Conservation (phyloP, 352 stramenopile genomes). For the Elongisporangium anandrum region DNA sequence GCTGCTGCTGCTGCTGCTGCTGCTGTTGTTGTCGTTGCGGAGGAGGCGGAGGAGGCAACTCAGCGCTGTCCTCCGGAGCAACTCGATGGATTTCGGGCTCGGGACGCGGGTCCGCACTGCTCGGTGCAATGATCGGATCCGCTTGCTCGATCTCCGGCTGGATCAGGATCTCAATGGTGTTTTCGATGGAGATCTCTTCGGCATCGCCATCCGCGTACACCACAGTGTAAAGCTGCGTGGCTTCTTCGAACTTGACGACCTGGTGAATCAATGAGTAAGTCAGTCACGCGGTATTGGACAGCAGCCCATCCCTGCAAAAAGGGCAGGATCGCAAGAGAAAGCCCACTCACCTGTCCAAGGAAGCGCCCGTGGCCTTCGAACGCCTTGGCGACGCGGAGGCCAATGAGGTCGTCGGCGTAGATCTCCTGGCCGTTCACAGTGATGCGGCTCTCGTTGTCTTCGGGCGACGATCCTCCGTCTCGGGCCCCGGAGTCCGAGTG, state of each 20-base stretch:
- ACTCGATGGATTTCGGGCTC: background rate
- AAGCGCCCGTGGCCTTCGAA: slow-evolving; percentile 79
- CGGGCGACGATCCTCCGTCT: slow-evolving; percentile 14
- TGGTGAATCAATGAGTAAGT: background rate
- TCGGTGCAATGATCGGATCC: slow-evolving; percentile 19
- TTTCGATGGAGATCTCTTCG: slow-evolving; percentile 71
- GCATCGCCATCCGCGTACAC: slow-evolving; percentile 82
- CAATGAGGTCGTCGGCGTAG: slow-evolving; percentile 72
- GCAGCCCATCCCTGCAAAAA: background rate
- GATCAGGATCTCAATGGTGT: slow-evolving; percentile 81
- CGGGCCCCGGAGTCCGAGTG: background rate
- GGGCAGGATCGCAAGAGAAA: background rate
- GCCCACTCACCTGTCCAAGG: slow-evolving; percentile 45
- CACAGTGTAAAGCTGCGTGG: slow-evolving; percentile 63
- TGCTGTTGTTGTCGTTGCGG: background rate
- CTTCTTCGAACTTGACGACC: slow-evolving; percentile 83
- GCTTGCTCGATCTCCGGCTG: slow-evolving; percentile 82
- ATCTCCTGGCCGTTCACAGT: slow-evolving; percentile 74
- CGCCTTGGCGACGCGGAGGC: slow-evolving; percentile 78
- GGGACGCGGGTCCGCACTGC: background rate
- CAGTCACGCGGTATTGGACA: background rate
- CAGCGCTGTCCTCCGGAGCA: background rate
- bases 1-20: slow-evolving; percentile 2
- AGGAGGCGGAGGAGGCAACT: background rate
- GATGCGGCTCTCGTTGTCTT: slow-evolving; percentile 46